Evolutionary conservation across 352 stramenopile species (phyloP).

Genomic region (Salisapilia sapeloensis): DNA sequence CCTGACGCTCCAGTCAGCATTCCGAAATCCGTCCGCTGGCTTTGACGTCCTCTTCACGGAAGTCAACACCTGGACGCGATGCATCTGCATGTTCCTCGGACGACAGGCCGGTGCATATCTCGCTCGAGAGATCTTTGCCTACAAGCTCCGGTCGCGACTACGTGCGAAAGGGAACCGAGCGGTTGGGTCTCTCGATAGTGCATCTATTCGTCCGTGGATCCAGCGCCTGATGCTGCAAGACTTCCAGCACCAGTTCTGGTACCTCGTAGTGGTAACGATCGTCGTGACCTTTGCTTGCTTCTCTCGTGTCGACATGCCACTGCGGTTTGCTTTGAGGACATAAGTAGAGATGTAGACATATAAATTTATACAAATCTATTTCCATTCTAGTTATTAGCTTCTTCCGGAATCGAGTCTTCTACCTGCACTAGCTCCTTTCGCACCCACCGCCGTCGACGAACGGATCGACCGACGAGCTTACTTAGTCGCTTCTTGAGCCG

Average conservation of each 20-base stretch:
- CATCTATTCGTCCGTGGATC: slow-evolving; percentile 61
- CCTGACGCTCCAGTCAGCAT: slow-evolving; percentile 50
- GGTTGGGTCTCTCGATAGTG: slow-evolving; percentile 27
- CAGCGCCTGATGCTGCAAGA: slow-evolving; percentile 76
- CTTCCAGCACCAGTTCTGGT: slow-evolving; percentile 78
- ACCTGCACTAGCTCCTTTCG: slow-evolving; percentile 53
- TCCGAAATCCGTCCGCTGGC: slow-evolving; percentile 49
- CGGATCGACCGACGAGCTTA: slow-evolving; percentile 58
- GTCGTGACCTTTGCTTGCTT: slow-evolving; percentile 79
- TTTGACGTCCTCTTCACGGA: slow-evolving; percentile 47
- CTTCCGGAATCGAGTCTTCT: slow-evolving; percentile 11
- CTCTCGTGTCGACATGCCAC: slow-evolving; percentile 42
- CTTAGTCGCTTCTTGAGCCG: slow-evolving; percentile 72
- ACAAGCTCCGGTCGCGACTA: slow-evolving; percentile 49
- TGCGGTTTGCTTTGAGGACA: slow-evolving; percentile 56
- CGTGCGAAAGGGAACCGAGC: slow-evolving; percentile 6
- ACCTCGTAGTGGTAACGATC: slow-evolving; percentile 66
- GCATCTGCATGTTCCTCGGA: slow-evolving; percentile 69
- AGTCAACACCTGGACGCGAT: slow-evolving; percentile 69
- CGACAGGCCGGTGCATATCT: slow-evolving; percentile 55
- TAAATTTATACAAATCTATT: slow-evolving; percentile 1
- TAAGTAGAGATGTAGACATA: slow-evolving; percentile 3
- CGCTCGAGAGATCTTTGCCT: slow-evolving; percentile 72
- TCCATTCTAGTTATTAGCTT: slow-evolving; percentile 2
- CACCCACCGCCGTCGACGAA: slow-evolving; percentile 63